A percentile compares a stretch with the other conserved stretches of the same genome.
Conservation (phyloP, 257 asterid genomes). For the Echites panduratus region DNA sequence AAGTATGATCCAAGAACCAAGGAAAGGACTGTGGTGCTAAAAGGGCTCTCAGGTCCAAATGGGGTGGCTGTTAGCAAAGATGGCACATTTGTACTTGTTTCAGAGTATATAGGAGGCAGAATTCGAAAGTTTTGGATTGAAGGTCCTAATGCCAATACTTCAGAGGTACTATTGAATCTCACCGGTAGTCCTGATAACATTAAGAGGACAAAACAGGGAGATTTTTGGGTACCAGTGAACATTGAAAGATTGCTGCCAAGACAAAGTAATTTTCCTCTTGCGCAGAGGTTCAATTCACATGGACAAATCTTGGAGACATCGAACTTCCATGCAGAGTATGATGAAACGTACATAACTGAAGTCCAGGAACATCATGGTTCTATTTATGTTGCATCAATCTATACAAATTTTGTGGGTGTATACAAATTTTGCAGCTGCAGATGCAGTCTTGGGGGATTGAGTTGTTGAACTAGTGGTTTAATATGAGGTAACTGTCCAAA, state of each 20-base stretch:
- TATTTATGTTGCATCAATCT: constrained; percentile 11
- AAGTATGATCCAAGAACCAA: constrained; percentile 40
- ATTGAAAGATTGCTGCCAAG: constrained; percentile 9
- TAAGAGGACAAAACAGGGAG: constrained; percentile 35
- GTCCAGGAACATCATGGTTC: constrained; percentile 16
- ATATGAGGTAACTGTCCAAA: not conserved
- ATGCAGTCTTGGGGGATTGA: not conserved
- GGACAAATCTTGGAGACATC: constrained; percentile 20
- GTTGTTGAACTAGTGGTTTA: not conserved
- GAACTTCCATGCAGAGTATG: constrained; percentile 19
- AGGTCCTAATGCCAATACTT: constrained; percentile 40
- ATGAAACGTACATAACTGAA: constrained; percentile 16
- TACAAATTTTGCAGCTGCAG: constrained; percentile 8
- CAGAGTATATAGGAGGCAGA: constrained; percentile 36
- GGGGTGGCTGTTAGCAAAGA: constrained; percentile 47
- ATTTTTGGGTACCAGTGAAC: constrained; percentile 50
- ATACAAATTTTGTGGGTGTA: constrained; percentile 20
- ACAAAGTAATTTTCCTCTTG: constrained; percentile 15
- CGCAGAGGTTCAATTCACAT: constrained; percentile 13
- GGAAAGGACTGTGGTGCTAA: constrained; percentile 30
- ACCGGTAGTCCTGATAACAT: constrained; percentile 48
- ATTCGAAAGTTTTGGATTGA: constrained; percentile 37
- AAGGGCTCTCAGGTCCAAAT: constrained; percentile 37
- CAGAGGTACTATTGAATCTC: constrained; percentile 27
- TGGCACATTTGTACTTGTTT: constrained; percentile 30